Evolutionary conservation across 805 yeast species (phyloP), one percentile per base, ranked within the genome.

Genomic region (Saccharomyces paradoxus): DNA sequence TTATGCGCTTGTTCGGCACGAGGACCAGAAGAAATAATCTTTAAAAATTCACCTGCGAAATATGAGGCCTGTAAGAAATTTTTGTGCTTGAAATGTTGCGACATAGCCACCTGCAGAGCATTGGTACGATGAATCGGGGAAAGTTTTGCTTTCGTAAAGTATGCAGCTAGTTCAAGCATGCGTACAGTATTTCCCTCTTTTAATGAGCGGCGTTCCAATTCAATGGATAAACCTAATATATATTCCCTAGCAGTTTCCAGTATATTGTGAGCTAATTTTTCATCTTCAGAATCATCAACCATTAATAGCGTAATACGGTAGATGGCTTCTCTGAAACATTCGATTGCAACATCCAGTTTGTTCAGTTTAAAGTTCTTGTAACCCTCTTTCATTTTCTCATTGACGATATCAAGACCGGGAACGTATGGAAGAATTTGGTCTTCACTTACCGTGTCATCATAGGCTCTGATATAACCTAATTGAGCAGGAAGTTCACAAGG

Each of bases 31-130:
- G 86, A 63, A 55, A 82, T 81, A 51, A 90, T 78, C 63, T 81
- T 78, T 67, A 94, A 78, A 67, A 87, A 85, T 72, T 89, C 91
- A 24, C 80, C 77, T 0, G 99, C 98, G 77, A 94, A 94, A 66
- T 83, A 84, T 6, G 96, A 82, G 1, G 99, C 97, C 56, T 86
- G 81, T 3, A 91, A 85, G 73, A 74, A 94, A 73, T 94, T 92
- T 71, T 91, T 90, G 69, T 86, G 78, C 69, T 87, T 88, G 79
- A 88, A 90, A 44, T 94, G 82, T 75, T 89, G 96, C 48, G 87
- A 83, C 94, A 92, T 87, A 44, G 99, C 99, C 54, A 90, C 96
- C 70, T 89, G 95, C 63, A 90, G 77, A 12, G 98, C 96, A 66
- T 89, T 86, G 53, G 86, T 81, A 56, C 86, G 81, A 71, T 94